Base-by-base conservation (phyloP, 495 filamentous ascomycete genomes). In the Hypoxylon crocopeplum region DNA sequence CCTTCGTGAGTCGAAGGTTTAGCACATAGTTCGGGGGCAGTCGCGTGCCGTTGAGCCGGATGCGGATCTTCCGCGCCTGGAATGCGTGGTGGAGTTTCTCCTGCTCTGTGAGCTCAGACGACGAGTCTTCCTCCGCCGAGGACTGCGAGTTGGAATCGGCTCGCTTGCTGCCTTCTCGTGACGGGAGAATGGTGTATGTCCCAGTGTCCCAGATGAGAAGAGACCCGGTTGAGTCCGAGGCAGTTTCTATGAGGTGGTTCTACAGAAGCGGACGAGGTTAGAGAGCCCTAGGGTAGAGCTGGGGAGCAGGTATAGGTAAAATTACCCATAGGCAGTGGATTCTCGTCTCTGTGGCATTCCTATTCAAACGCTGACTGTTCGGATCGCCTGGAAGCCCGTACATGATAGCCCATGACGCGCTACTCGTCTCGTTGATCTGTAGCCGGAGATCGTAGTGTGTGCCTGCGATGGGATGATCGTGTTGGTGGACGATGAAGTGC, bases 131-230 rank as follows among this genome's bases (percentile, higher is more conserved):
- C 21, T 82, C 81, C 7, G 75, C 70, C 0, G 75, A 70, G 0
- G 75, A 74, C 7, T 46, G 64, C 5, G 72, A 67, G 42, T 73
- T 45, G 0, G 56, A 46, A 7, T 34, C 8, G 12, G 59, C 45
- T 13, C 57, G 49, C 7, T 72, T 63, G 15, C 77, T 66, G n/a
- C 44, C 60, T 19, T 33, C 42, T 3, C 54, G 41, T 13, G 16
- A 73, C 1, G 82, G 78, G 2, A 89, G 73, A 19, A 88, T 60
- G 44, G 77, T 73, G 61, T 88, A 88, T 48, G 85, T 84, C 6
- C 86, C 86, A 0, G 84, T 88, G 51, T 89, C 86, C 86, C 86
- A 89, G 29, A 89, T 86, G 11, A 89, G 78, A 12, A 89, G 73
- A 12, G 82, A 87, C 1, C 86, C 86, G 0, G 84, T 87, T 10